Evolutionary conservation across 2,329 filamentous ascomycete species (phyloP).

Genomic region (Hypoxylon sp.): DNA sequence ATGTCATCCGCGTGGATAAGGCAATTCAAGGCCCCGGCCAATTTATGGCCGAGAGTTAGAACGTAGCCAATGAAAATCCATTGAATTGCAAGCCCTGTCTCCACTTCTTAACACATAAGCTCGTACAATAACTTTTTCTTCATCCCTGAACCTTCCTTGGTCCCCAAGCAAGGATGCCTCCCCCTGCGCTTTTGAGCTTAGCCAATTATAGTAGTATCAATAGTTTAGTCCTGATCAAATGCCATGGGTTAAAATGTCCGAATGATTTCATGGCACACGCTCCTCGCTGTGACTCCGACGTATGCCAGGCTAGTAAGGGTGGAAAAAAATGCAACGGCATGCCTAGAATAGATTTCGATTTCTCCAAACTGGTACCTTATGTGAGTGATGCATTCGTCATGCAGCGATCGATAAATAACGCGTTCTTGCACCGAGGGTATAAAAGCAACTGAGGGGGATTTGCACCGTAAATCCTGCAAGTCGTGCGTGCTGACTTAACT

Average conservation of each 20-base stretch:
- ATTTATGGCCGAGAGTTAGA: conserved; percentile 36
- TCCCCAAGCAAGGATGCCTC: conserved; percentile 19
- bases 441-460: conserved; percentile 2
- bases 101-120: conserved; percentile 25
- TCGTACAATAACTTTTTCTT: conserved; percentile 14
- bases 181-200: conserved; percentile 16
- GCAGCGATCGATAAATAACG: conserved; percentile 41
- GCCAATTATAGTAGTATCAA: conserved; percentile 28
- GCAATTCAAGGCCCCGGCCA: conserved; percentile 32
- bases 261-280: conserved; percentile 31
- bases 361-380: conserved; percentile 37
- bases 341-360: conserved; percentile 24
- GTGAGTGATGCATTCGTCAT: conserved; percentile 35
- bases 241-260: conserved; percentile 38
- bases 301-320: background rate
- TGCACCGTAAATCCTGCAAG: conserved; percentile 32
- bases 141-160: conserved; percentile 28
- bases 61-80: conserved; percentile 30
- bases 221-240: conserved; percentile 21
- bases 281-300: conserved; percentile 11
- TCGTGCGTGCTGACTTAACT: conserved; percentile 37
- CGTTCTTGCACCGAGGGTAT: conserved; percentile 28
- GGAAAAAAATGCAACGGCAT: conserved; percentile 20
- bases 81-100: conserved; percentile 26
- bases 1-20: conserved; percentile 19